Conservation (phyloP, 441 rosid species). For the Raphanus hybrid region DNA sequence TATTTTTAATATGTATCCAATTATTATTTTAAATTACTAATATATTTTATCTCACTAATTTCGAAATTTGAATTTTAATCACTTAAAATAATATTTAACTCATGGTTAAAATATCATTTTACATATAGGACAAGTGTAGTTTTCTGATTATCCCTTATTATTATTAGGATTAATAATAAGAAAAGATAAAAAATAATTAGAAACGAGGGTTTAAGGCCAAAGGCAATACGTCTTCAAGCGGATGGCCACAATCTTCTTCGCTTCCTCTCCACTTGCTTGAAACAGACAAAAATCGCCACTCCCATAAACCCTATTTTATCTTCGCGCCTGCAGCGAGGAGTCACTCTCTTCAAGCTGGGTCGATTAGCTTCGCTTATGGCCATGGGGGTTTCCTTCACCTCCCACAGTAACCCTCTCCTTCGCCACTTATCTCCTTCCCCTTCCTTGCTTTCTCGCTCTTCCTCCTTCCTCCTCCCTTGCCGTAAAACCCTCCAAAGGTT, state of each 20-base stretch:
- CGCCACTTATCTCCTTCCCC: slow-evolving; percentile 48
- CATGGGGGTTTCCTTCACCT: slow-evolving; percentile 64
- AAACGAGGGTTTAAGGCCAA: slow-evolving; percentile 46
- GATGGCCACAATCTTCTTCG: slow-evolving; percentile 34
- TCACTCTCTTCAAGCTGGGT: slow-evolving; percentile 53
- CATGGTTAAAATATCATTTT: too few relatives aligned
- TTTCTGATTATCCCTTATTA: not conserved
- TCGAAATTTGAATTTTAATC: too few relatives aligned
- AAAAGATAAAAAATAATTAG: not conserved
- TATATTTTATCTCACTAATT: too few relatives aligned
- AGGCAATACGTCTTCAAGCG: slow-evolving; percentile 27
- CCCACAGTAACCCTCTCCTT: slow-evolving; percentile 54
- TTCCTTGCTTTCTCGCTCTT: slow-evolving; percentile 43
- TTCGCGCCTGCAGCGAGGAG: slow-evolving; percentile 18
- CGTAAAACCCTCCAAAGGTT: slow-evolving; percentile 56
- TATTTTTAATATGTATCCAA: too few relatives aligned
- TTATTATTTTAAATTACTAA: too few relatives aligned
- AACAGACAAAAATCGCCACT: slow-evolving; percentile 34
- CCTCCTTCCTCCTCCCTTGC: slow-evolving; percentile 41
- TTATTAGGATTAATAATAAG: not conserved
- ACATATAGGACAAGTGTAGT: too few relatives aligned
- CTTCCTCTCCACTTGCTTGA: slow-evolving; percentile 39
- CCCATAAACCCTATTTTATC: slow-evolving; percentile 57
- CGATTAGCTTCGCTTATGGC: slow-evolving; percentile 48
- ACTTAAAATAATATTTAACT: too few relatives aligned